Evolutionary conservation across 2,329 filamentous ascomycete genomes (phyloP).

Genomic region (Arthrobotrys sinensis): DNA sequence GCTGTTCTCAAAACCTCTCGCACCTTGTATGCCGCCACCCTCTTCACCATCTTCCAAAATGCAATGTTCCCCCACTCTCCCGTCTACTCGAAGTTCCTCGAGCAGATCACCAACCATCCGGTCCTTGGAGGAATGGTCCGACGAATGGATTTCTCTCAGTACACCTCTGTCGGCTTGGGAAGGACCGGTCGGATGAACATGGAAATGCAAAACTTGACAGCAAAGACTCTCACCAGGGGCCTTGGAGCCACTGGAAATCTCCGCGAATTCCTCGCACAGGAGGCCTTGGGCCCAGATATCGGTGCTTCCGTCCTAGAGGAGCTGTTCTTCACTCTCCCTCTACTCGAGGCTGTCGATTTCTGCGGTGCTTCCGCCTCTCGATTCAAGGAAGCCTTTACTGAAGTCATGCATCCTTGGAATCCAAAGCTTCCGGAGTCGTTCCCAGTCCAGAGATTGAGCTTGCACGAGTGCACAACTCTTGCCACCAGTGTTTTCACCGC

Average conservation of each 20-base stretch:
- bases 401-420: conserved; percentile 70
- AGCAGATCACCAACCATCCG: conserved; percentile 77
- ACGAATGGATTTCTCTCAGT: conserved; percentile 87
- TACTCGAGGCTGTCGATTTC: conserved; percentile 80
- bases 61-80: conserved; percentile 87
- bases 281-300: conserved; percentile 84
- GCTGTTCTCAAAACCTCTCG: conserved; percentile 83
- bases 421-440: conserved; percentile 72
- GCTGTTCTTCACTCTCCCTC: conserved; percentile 77
- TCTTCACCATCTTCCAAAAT: conserved; percentile 82
- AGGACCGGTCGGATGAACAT: conserved; percentile 81
- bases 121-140: conserved; percentile 82
- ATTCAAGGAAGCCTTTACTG: conserved; percentile 78
- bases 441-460: conserved; percentile 77
- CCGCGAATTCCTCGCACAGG: conserved; percentile 83
- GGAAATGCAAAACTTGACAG: conserved; percentile 82
- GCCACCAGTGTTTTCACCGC: conserved; percentile 78
- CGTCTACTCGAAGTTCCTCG: conserved; percentile 85
- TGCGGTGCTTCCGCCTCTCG: conserved; percentile 79
- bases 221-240: conserved; percentile 80
- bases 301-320: conserved; percentile 78
- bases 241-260: conserved; percentile 80
- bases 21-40: conserved; percentile 79
- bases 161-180: conserved; percentile 84
- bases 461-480: conserved; percentile 84